Percentiles rank a stretch among this genome's conserved stretches.
Conservation (phyloP, 176 grass and related monocot species). For the Oryza meridionalis region DNA sequence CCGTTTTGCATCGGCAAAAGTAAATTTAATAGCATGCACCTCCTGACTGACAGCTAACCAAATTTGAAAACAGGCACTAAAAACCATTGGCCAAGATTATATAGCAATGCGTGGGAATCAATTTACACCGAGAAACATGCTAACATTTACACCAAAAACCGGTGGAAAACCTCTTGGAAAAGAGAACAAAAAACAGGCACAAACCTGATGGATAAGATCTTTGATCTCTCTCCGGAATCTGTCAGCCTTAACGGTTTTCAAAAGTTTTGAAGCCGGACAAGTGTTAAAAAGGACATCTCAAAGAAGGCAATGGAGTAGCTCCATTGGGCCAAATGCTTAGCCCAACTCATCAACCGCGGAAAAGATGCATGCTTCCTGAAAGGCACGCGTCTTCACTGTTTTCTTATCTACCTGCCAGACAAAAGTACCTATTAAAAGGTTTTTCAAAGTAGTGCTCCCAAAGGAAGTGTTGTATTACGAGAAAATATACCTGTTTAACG, state of each 20-base stretch:
- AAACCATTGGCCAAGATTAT: too few relatives aligned
- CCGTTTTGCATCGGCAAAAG: too few relatives aligned
- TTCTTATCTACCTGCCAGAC: conserved; percentile 79
- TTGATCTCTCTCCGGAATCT: conserved; percentile 93
- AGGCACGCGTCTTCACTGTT: conserved; percentile 87
- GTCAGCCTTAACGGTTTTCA: conserved; percentile 86
- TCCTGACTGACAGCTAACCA: too few relatives aligned
- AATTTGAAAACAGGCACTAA: too few relatives aligned
- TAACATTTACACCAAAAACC: background rate
- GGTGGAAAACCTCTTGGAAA: too few relatives aligned
- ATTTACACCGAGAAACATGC: background rate
- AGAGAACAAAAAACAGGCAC: background rate
- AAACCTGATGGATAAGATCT: conserved; percentile 89
- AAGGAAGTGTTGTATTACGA: conserved; percentile 19
- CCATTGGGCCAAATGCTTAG: conserved; percentile 90
- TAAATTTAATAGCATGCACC: too few relatives aligned
- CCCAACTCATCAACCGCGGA: conserved; percentile 72
- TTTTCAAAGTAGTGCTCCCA: conserved; percentile 26
- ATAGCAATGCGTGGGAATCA: too few relatives aligned
- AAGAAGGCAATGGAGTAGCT: conserved; percentile 87
- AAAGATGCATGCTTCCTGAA: conserved; percentile 92
- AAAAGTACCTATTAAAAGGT: conserved; percentile 32
- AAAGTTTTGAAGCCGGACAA: conserved; percentile 72
- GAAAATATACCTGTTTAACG: conserved; percentile 80
- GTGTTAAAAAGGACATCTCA: conserved; percentile 83